Evolutionary conservation across 129 eudicot species (phyloP).

Genomic region (Chrysanthemum lavandulifolium): DNA sequence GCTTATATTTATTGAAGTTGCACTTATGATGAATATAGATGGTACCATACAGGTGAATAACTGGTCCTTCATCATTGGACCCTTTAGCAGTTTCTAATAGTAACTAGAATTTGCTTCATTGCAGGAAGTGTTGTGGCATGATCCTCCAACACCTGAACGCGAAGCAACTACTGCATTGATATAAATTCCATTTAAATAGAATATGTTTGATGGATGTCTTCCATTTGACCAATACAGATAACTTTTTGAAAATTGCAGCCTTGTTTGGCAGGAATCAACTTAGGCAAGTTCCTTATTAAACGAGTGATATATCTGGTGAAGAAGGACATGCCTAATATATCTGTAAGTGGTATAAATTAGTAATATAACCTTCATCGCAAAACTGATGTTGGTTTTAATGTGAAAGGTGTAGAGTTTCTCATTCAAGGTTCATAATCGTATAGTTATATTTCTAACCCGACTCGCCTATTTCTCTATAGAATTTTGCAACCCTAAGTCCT

Average conservation of each 20-base stretch:
- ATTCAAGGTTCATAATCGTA: constrained; percentile 1
- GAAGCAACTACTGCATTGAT: constrained; percentile 88
- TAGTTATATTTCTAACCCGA: not conserved
- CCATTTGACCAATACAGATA: constrained; percentile 16
- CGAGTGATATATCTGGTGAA: constrained; percentile 90
- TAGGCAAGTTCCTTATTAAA: constrained; percentile 93
- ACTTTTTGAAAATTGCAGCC: constrained; percentile 60
- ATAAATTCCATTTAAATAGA: not conserved
- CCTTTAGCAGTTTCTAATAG: constrained; percentile 6
- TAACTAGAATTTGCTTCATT: constrained; percentile 16
- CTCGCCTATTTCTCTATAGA: constrained; percentile 46
- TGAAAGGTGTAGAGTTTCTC: constrained; percentile 1
- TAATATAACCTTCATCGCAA: constrained; percentile 7
- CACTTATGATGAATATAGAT: constrained; percentile 87
- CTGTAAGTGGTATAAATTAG: constrained; percentile 46
- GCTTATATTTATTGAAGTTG: constrained; percentile 98
- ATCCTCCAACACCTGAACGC: constrained; percentile 82
- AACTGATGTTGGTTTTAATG: not conserved
- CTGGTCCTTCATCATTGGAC: not conserved
- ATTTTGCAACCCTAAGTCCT: constrained; percentile 95
- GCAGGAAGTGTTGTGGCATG: constrained; percentile 97
- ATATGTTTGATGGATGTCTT: constrained; percentile 5
- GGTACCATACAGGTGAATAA: constrained; percentile 70
- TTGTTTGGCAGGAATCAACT: constrained; percentile 90
- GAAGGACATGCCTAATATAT: constrained; percentile 79